phyloP scores from a whole-genome alignment of 352 stramenopile genomes.

The Aphanomyces euteiches region DNA sequence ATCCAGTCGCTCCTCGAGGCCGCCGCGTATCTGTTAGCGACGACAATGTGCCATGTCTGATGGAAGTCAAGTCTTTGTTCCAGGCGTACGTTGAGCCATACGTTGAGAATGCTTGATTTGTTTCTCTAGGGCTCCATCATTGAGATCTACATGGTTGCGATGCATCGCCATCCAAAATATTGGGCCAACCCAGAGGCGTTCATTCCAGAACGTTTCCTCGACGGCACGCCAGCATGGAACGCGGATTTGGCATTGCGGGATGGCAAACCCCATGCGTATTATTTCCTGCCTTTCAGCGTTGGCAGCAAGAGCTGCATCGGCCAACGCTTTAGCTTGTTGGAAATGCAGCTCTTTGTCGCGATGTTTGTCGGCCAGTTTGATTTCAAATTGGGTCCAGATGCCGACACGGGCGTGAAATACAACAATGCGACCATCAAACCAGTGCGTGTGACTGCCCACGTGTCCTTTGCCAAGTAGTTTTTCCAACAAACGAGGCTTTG shows the following conservation, averaged over 20 bases:
- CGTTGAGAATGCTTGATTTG: conserved; percentile 16
- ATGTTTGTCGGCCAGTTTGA: conserved; percentile 36
- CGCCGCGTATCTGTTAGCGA: conserved; percentile 29
- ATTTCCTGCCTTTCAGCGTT: conserved; percentile 43
- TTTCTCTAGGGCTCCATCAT: conserved; percentile 37
- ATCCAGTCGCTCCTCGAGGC: conserved; percentile 36
- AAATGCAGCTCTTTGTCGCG: conserved; percentile 47
- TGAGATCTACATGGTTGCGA: conserved; percentile 36
- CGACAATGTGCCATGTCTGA: not conserved
- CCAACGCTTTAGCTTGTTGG: conserved; percentile 40
- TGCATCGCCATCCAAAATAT: conserved; percentile 42
- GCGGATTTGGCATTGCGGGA: conserved; percentile 27
- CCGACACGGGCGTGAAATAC: not conserved
- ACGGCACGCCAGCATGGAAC: not conserved
- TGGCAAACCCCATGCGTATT: conserved; percentile 32
- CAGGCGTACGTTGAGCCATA: conserved; percentile 21
- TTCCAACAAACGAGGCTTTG: too few species aligned
- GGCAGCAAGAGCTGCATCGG: conserved; percentile 42
- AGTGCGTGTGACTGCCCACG: too few species aligned
- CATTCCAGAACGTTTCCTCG: conserved; percentile 38
- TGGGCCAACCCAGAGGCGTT: conserved; percentile 46
- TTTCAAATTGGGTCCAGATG: conserved; percentile 15
- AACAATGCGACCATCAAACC: not conserved
- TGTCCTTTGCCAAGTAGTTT: too few species aligned
- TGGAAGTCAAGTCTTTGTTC: not conserved